Conservation (phyloP, 192 early-diverging fungal genomes). For the Helicostylum pulchrum region DNA sequence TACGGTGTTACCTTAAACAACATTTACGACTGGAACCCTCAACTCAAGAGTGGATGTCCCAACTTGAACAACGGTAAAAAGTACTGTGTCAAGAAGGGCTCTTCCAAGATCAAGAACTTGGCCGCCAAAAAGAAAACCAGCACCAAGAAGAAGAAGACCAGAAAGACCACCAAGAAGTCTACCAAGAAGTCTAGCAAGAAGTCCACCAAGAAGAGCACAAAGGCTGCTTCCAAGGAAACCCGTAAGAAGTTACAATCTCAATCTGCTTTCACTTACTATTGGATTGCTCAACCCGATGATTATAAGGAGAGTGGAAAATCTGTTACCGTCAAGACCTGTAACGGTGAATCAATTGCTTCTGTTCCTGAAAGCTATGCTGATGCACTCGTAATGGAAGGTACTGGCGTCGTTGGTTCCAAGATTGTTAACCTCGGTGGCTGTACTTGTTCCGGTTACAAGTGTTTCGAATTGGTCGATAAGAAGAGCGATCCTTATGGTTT, state of each 20-base stretch:
- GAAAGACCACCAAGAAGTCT: conserved; percentile 7
- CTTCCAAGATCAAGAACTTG: not conserved
- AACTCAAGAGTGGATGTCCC: conserved; percentile 27
- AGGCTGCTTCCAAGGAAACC: not conserved
- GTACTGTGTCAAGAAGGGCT: conserved; percentile 22
- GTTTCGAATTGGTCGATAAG: conserved; percentile 31
- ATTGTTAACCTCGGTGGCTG: conserved; percentile 40
- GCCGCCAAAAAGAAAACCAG: conserved; percentile 3
- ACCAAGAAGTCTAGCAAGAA: conserved; percentile 4
- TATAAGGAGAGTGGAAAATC: conserved; percentile 23
- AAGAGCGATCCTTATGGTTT: conserved; percentile 33
- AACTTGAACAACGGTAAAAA: conserved; percentile 26
- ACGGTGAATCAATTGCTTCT: conserved; percentile 32
- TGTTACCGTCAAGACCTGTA: conserved; percentile 34
- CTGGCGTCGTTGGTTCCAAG: conserved; percentile 31
- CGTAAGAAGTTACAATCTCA: conserved; percentile 25
- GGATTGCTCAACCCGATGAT: conserved; percentile 35
- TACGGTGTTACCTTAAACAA: conserved; percentile 17
- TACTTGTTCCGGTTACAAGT: conserved; percentile 33
- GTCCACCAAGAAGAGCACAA: not conserved
- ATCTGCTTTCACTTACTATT: conserved; percentile 40
- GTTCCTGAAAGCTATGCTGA: conserved; percentile 33
- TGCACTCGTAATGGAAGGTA: conserved; percentile 39
- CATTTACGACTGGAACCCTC: conserved; percentile 30
- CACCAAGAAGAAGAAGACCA: conserved; percentile 5